Evolutionary conservation across 148 eudicot genomes (phyloP).

Genomic region (Drosera capensis): DNA sequence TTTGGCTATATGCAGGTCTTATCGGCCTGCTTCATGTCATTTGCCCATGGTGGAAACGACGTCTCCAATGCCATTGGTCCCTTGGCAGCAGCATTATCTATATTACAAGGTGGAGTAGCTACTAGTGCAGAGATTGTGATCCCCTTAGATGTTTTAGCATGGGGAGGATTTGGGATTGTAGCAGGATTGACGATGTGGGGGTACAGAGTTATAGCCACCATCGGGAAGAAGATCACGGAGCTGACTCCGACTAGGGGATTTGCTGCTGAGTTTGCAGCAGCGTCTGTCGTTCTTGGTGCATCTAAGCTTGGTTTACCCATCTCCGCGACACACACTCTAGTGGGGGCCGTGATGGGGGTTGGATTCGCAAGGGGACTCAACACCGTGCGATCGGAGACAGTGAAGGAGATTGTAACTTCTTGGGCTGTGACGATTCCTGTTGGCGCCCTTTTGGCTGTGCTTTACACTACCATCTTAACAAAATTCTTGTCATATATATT

Average conservation of each 20-base stretch:
- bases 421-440: slow-evolving; percentile 75
- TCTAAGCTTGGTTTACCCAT: slow-evolving; percentile 84
- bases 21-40: slow-evolving; percentile 70
- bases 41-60: slow-evolving; percentile 83
- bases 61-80: slow-evolving; percentile 90
- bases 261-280: slow-evolving; percentile 92
- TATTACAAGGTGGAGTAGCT: slow-evolving; percentile 25
- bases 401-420: slow-evolving; percentile 55
- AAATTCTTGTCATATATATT: slow-evolving; percentile 20
- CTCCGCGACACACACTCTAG: slow-evolving; percentile 78
- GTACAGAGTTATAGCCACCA: slow-evolving; percentile 77
- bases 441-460: slow-evolving; percentile 48
- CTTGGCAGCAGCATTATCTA: slow-evolving; percentile 72
- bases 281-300: slow-evolving; percentile 75
- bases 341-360: slow-evolving; percentile 96
- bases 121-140: slow-evolving; percentile 23
- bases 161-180: slow-evolving; percentile 63
- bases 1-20: slow-evolving; percentile 87
- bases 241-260: slow-evolving; percentile 78
- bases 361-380: slow-evolving; percentile 86
- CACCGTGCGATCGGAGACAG: slow-evolving; percentile 68
- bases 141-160: slow-evolving; percentile 47
- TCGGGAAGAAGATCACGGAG: slow-evolving; percentile 84
- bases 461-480: slow-evolving; percentile 59
- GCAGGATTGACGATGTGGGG: slow-evolving; percentile 41